These are phyloP conservation scores for Silybum marianum DNA, from an alignment of 129 eudicot species.

Conservation along the genomic window DNA sequence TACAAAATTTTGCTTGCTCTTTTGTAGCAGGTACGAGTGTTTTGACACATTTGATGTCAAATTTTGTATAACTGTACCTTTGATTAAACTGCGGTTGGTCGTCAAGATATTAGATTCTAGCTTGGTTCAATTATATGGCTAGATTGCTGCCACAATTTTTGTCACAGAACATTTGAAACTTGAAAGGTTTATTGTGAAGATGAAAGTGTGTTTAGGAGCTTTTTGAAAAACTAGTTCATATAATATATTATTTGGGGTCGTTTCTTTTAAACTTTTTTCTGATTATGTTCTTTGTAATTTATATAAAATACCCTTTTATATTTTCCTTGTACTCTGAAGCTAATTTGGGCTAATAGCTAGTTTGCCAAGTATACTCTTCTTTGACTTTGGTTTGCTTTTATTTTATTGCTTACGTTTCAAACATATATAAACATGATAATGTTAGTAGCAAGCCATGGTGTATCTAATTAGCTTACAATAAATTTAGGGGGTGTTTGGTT, in stretches of 20 bases:
- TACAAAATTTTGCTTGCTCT: constrained; percentile 28
- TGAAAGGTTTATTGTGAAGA: not conserved
- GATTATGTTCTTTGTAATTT: not conserved
- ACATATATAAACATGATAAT: not conserved
- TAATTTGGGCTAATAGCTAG: too few relatives aligned
- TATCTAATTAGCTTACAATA: too few relatives aligned
- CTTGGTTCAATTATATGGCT: not conserved
- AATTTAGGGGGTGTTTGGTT: too few relatives aligned
- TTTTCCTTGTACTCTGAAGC: not conserved
- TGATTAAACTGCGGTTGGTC: not conserved
- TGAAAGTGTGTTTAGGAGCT: not conserved
- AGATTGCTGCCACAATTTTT: not conserved
- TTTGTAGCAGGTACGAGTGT: constrained; percentile 1
- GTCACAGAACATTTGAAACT: not conserved
- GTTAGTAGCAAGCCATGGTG: not conserved
- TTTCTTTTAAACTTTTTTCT: too few relatives aligned
- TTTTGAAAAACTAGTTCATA: not conserved
- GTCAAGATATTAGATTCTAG: not conserved
- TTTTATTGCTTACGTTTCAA: too few relatives aligned
- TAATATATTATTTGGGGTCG: not conserved
- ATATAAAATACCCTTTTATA: not conserved
- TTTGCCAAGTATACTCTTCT: too few relatives aligned
- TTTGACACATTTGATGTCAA: constrained; percentile 13
- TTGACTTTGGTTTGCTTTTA: too few relatives aligned
- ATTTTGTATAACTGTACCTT: constrained; percentile 3